Percentiles rank a stretch among this genome's conserved stretches.
Conservation (phyloP, 2,329 filamentous ascomycete genomes). For the Phoma sp. region DNA sequence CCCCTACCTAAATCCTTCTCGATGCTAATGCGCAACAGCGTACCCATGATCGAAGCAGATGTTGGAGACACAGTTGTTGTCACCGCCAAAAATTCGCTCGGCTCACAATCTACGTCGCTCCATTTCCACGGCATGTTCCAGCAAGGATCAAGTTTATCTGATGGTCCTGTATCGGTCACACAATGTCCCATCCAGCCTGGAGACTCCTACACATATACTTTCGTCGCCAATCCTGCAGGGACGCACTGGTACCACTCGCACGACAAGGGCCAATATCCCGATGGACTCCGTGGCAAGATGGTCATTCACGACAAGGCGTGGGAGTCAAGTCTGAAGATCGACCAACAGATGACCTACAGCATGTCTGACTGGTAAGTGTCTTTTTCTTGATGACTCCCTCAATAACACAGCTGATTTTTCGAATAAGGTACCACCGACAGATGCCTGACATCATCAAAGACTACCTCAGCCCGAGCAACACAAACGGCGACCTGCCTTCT, state of each 20-base stretch:
- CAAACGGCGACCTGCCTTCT: constrained; percentile 66
- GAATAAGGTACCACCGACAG: constrained; percentile 62
- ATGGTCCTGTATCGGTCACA: constrained; percentile 71
- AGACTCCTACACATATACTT: constrained; percentile 69
- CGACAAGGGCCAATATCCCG: constrained; percentile 57
- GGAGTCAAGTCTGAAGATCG: constrained; percentile 57
- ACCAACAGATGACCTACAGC: constrained; percentile 66
- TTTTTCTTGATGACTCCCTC: neutral
- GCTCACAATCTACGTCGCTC: constrained; percentile 67
- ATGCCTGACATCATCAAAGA: constrained; percentile 56
- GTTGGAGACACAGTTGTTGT: constrained; percentile 74
- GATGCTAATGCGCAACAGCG: constrained; percentile 25
- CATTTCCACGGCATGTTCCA: constrained; percentile 82
- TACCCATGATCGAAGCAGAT: constrained; percentile 73
- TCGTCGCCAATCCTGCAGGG: constrained; percentile 61
- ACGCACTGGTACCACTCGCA: constrained; percentile 74
- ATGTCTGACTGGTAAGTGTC: constrained; percentile 70
- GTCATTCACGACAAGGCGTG: constrained; percentile 65
- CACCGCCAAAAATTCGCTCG: constrained; percentile 69
- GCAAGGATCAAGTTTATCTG: constrained; percentile 74
- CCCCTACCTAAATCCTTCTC: neutral
- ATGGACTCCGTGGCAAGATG: constrained; percentile 70
- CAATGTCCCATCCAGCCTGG: constrained; percentile 53
- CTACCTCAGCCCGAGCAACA: constrained; percentile 55
- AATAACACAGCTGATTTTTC: neutral